These are phyloP conservation scores for Phytophthora capsici DNA, from an alignment of 352 stramenopile genomes.

Conservation along the genomic window DNA sequence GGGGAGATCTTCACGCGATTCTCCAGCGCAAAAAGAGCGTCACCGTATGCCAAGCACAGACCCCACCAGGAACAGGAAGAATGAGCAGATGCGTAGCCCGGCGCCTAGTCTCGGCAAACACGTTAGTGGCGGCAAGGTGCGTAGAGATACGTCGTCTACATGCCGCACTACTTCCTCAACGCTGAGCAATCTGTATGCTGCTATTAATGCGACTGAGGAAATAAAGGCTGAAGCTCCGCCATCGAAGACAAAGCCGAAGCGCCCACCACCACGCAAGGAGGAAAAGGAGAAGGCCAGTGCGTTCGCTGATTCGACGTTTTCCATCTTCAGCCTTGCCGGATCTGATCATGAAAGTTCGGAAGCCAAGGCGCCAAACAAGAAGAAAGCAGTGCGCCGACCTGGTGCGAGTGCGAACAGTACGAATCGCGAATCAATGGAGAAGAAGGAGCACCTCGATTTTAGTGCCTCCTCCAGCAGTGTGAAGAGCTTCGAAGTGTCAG, in stretches of 20 bases:
- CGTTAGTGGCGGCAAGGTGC: constrained; percentile 20
- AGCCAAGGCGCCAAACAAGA: constrained; percentile 21
- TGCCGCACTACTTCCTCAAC: constrained; percentile 43
- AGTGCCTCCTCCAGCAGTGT: constrained; percentile 43
- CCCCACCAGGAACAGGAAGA: constrained; percentile 16
- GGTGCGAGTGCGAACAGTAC: constrained; percentile 5
- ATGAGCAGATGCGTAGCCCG: constrained; percentile 27
- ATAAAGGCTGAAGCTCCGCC: constrained; percentile 8
- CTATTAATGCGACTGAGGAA: constrained; percentile 28
- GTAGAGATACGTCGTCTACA: constrained; percentile 32
- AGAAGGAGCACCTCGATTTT: constrained; percentile 52
- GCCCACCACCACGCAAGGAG: constrained; percentile 17
- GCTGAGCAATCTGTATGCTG: constrained; percentile 39
- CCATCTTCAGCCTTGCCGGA: constrained; percentile 50
- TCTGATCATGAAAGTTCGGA: constrained; percentile 54
- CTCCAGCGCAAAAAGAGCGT: constrained; percentile 22
- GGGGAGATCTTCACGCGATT: constrained; percentile 20
- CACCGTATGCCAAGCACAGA: constrained; percentile 16
- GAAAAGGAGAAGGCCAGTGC: constrained; percentile 27
- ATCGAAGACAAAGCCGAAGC: constrained; percentile 26
- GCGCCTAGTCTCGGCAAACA: constrained; percentile 19
- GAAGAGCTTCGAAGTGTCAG: constrained; percentile 40
- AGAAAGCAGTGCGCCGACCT: constrained; percentile 8
- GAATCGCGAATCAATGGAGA: constrained; percentile 31
- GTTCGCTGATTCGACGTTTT: constrained; percentile 44